A percentile compares a stretch with the other conserved stretches of the same genome.
phyloP scores from a whole-genome alignment of 2,329 filamentous ascomycete species.

The Phialophora macrospora region DNA sequence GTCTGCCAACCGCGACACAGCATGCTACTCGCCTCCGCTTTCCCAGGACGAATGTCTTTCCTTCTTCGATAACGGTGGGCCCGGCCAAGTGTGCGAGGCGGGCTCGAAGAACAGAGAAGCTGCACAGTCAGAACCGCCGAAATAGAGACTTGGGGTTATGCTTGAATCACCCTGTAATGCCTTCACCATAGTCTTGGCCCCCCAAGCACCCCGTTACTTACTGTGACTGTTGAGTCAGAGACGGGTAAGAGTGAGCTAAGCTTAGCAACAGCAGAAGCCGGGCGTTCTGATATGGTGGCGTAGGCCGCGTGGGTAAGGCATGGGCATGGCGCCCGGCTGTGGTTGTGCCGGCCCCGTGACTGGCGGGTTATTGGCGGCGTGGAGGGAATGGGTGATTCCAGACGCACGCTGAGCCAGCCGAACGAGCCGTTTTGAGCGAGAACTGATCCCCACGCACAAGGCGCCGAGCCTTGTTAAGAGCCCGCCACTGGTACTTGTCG shows the following conservation, averaged over 20 bases:
- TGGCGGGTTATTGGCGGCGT: background rate
- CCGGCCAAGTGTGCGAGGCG: background rate
- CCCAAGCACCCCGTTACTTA: background rate
- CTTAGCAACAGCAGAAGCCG: background rate
- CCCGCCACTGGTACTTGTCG: background rate
- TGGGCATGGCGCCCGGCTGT: background rate
- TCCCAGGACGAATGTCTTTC: background rate
- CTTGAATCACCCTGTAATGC: background rate
- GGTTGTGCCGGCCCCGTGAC: background rate
- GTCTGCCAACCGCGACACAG: background rate
- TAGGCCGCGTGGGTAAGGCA: background rate
- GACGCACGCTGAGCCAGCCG: slow-evolving; percentile 1
- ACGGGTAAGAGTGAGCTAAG: background rate
- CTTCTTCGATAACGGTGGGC: slow-evolving; percentile 3
- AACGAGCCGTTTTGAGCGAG: background rate
- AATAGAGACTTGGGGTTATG: background rate
- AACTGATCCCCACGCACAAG: slow-evolving; percentile 4
- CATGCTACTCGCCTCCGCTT: background rate
- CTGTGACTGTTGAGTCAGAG: background rate
- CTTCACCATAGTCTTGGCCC: background rate
- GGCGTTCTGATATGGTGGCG: background rate
- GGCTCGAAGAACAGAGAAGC: background rate
- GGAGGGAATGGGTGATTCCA: background rate
- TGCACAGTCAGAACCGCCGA: background rate
- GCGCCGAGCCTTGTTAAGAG: slow-evolving; percentile 11